Percentiles rank a stretch among this genome's conserved stretches.
These are phyloP conservation scores for Raddia guianensis DNA, from an alignment of 176 grass and related monocot species.

Conservation along the genomic window DNA sequence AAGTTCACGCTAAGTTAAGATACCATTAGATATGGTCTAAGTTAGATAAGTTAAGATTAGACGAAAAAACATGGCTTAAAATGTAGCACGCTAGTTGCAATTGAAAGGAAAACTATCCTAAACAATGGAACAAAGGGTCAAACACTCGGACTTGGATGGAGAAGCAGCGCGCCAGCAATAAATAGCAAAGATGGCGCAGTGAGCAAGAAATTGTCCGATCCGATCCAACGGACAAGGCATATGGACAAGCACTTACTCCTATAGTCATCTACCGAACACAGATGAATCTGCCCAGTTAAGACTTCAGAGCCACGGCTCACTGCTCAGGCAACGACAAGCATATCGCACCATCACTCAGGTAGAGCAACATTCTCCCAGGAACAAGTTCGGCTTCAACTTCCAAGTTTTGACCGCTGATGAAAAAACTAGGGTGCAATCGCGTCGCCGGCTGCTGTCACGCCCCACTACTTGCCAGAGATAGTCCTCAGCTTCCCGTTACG, in stretches of 20 bases:
- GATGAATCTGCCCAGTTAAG: background rate
- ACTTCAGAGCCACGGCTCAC: background rate
- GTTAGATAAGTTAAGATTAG: too few species aligned
- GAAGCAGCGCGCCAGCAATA: background rate
- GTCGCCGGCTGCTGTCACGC: background rate
- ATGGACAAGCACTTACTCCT: background rate
- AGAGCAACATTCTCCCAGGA: background rate
- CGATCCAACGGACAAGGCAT: background rate
- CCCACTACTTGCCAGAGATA: constrained; percentile 44
- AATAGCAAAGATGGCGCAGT: background rate
- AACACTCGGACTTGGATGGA: too few species aligned
- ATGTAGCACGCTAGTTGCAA: too few species aligned
- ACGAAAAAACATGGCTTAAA: too few species aligned
- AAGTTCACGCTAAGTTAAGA: too few species aligned
- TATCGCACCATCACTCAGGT: background rate
- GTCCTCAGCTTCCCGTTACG: constrained; percentile 66
- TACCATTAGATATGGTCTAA: too few species aligned
- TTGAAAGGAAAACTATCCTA: too few species aligned
- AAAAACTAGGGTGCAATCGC: background rate
- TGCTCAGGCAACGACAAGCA: background rate
- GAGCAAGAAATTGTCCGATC: background rate
- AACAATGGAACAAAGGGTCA: too few species aligned
- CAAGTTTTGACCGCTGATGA: background rate
- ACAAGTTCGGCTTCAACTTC: background rate
- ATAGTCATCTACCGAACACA: background rate